Evolutionary conservation across 768 basidiomycete species (phyloP).

Genomic region (Rhizopogon vinicolor): DNA sequence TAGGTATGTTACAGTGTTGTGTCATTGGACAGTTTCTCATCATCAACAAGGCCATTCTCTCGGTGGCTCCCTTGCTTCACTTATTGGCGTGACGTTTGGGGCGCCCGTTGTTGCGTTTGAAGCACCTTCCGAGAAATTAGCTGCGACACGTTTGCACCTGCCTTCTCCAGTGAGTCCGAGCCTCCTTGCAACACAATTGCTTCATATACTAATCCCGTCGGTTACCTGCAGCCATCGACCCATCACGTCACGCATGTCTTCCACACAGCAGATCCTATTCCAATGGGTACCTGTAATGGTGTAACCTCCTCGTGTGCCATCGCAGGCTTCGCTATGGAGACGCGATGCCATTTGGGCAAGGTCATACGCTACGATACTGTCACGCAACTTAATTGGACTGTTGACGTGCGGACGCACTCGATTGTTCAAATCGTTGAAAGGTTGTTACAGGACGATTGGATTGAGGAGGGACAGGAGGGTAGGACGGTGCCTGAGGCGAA

Average conservation of each 20-base stretch:
- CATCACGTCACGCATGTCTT: slow-evolving; percentile 85
- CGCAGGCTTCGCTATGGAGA: slow-evolving; percentile 84
- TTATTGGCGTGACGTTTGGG: slow-evolving; percentile 90
- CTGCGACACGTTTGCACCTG: slow-evolving; percentile 78
- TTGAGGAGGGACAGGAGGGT: slow-evolving; percentile 38
- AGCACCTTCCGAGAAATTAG: slow-evolving; percentile 67
- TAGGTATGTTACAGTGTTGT: slow-evolving; percentile 38
- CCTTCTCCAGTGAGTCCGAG: slow-evolving; percentile 62
- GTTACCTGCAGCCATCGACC: slow-evolving; percentile 48
- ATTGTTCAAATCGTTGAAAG: slow-evolving; percentile 71
- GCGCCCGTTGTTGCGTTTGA: slow-evolving; percentile 89
- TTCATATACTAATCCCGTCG: slow-evolving; percentile 1
- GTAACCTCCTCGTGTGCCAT: slow-evolving; percentile 73
- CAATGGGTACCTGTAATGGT: slow-evolving; percentile 81
- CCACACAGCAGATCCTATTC: slow-evolving; percentile 91
- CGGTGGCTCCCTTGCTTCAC: slow-evolving; percentile 80
- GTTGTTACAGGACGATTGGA: slow-evolving; percentile 47
- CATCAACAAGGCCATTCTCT: slow-evolving; percentile 57
- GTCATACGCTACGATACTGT: slow-evolving; percentile 85
- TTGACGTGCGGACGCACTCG: slow-evolving; percentile 65
- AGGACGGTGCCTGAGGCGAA: slow-evolving; percentile 42
- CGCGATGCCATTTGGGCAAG: slow-evolving; percentile 84
- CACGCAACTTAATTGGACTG: slow-evolving; percentile 72
- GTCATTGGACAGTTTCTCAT: neutral
- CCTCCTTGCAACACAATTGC: neutral